Percentiles rank a stretch among this genome's conserved stretches.
phyloP scores from a whole-genome alignment of 106 monocot species.

The Cymbidium sinense region DNA sequence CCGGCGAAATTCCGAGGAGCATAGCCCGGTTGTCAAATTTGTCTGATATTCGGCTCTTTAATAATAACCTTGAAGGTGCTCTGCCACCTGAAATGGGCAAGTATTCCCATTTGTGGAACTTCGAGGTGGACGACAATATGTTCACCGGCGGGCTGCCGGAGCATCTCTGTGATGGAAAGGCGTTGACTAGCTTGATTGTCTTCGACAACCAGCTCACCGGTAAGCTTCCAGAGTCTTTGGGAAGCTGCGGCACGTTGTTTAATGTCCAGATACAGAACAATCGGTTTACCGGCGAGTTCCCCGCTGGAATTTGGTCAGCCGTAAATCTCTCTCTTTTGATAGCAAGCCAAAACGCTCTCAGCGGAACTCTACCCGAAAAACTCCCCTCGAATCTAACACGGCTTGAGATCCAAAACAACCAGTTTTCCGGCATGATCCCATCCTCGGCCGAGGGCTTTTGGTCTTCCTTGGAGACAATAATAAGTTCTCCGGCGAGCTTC shows the following conservation, averaged over 20 bases:
- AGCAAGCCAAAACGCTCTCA: slow-evolving; percentile 37
- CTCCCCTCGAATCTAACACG: slow-evolving; percentile 39
- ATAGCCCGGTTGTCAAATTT: slow-evolving; percentile 30
- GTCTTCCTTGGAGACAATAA: slow-evolving; percentile 45
- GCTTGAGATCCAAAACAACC: slow-evolving; percentile 49
- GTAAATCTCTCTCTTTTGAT: slow-evolving; percentile 26
- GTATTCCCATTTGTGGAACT: slow-evolving; percentile 27
- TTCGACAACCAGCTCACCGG: slow-evolving; percentile 55
- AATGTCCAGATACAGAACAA: slow-evolving; percentile 44
- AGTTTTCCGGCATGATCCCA: slow-evolving; percentile 58
- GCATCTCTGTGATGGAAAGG: slow-evolving; percentile 25
- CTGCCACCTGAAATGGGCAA: slow-evolving; percentile 44
- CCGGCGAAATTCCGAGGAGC: slow-evolving; percentile 30
- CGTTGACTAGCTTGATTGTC: slow-evolving; percentile 17
- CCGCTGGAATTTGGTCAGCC: slow-evolving; percentile 43
- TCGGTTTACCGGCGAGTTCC: slow-evolving; percentile 41
- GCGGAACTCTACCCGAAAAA: slow-evolving; percentile 41
- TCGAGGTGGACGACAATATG: slow-evolving; percentile 46
- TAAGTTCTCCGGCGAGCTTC: slow-evolving; percentile 44
- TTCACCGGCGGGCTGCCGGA: slow-evolving; percentile 49
- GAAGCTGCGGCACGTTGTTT: slow-evolving; percentile 20
- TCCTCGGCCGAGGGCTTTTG: slow-evolving; percentile 14
- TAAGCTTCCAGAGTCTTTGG: slow-evolving; percentile 36
- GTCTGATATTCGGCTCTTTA: slow-evolving; percentile 33
- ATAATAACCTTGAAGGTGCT: slow-evolving; percentile 27